These are phyloP conservation scores for Cryomyces minteri DNA, from an alignment of 495 filamentous ascomycete genomes.

Conservation along the genomic window DNA sequence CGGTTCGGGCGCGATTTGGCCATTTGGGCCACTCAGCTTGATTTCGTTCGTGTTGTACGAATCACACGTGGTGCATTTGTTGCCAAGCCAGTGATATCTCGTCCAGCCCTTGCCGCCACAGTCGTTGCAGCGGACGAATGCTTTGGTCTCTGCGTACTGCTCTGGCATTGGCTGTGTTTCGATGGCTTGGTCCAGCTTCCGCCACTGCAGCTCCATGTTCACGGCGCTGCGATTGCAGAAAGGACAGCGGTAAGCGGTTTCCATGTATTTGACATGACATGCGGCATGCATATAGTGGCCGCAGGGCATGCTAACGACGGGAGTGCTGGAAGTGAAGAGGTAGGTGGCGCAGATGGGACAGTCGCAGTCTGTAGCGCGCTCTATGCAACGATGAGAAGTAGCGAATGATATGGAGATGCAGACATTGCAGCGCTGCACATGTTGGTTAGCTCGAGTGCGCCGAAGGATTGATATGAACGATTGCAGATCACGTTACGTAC, in stretches of 20 bases:
- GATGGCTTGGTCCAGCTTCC: conserved; percentile 72
- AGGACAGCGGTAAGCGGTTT: conserved; percentile 79
- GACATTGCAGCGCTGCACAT: conserved; percentile 27
- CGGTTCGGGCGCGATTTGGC: conserved; percentile 14
- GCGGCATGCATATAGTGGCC: conserved; percentile 86
- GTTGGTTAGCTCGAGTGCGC: conserved; percentile 3
- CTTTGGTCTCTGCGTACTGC: conserved; percentile 54
- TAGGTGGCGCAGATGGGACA: conserved; percentile 98
- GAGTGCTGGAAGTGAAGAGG: conserved; percentile 82
- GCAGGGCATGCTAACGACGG: conserved; percentile 87
- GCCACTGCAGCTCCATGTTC: conserved; percentile 95
- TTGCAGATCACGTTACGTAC: conserved; percentile 25
- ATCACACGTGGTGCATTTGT: conserved; percentile 62
- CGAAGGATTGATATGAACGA: neutral
- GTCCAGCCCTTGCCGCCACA: conserved; percentile 73
- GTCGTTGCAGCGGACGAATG: conserved; percentile 82
- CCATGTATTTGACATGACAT: conserved; percentile 73
- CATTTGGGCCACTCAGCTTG: conserved; percentile 10
- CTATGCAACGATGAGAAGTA: conserved; percentile 80
- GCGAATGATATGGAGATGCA: conserved; percentile 75
- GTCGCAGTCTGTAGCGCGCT: conserved; percentile 83
- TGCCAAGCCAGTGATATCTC: conserved; percentile 83
- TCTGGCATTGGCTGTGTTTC: conserved; percentile 77
- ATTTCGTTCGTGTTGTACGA: conserved; percentile 26
- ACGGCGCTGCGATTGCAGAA: conserved; percentile 83